phyloP scores from a whole-genome alignment of 169 alveolate species.

The Plasmodium cynomolgi region DNA sequence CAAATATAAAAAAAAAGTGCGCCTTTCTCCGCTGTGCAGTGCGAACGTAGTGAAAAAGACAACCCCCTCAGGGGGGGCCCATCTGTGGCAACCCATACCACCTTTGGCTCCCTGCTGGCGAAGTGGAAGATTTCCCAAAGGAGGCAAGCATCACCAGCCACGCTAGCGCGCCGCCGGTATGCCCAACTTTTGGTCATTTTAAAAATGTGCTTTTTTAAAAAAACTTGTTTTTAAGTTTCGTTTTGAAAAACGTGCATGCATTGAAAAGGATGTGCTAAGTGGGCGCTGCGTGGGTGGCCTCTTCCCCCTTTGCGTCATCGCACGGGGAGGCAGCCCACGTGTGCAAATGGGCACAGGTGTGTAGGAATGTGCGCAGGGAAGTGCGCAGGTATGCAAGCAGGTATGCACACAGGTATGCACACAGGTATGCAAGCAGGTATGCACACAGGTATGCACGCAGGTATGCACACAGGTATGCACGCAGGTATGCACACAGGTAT shows the following conservation, averaged over 20 bases:
- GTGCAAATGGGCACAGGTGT: background rate
- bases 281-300: background rate
- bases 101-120: background rate
- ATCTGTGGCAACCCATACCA: background rate
- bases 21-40: background rate
- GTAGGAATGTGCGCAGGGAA: background rate
- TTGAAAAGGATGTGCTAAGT: background rate
- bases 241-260: background rate
- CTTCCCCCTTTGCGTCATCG: conserved; percentile 1
- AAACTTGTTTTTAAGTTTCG: background rate
- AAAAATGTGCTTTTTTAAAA: background rate
- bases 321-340: background rate
- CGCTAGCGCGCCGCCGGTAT: background rate
- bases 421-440: background rate
- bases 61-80: background rate
- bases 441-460: no score
- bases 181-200: background rate
- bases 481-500: no score
- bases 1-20: background rate
- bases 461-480: no score
- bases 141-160: background rate
- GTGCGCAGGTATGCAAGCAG: background rate
- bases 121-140: background rate
- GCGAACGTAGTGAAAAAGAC: background rate
- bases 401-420: background rate